Conservation (phyloP, 2,329 filamentous ascomycete genomes). For the Pseudogymnoascus sp. region DNA sequence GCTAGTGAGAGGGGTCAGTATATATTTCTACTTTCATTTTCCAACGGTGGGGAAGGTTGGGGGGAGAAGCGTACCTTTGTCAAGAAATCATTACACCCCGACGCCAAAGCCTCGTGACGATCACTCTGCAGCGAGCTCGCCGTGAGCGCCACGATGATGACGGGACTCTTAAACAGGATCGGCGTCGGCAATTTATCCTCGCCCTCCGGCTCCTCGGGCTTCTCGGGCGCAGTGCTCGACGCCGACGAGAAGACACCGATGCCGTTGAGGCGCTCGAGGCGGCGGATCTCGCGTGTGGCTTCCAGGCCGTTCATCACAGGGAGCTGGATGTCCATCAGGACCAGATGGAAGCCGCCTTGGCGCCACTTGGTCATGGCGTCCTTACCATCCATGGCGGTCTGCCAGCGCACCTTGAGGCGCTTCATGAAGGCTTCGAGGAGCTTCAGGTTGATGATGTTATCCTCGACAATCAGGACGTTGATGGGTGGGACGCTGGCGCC, state of each 20-base stretch:
- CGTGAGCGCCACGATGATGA: conserved; percentile 95
- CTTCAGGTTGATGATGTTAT: conserved; percentile 95
- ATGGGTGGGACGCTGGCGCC: conserved; percentile 77
- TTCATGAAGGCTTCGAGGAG: conserved; percentile 95
- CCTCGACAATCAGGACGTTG: conserved; percentile 94
- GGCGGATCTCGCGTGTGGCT: conserved; percentile 86
- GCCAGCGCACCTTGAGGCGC: conserved; percentile 88
- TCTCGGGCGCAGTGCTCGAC: conserved; percentile 40
- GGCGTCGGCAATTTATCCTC: conserved; percentile 62
- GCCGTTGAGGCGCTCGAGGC: conserved; percentile 80
- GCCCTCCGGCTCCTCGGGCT: conserved; percentile 39
- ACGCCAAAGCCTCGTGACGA: conserved; percentile 85
- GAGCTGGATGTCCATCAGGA: conserved; percentile 97
- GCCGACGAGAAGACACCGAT: conserved; percentile 84
- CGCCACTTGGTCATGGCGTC: conserved; percentile 94
- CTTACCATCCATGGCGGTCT: conserved; percentile 90
- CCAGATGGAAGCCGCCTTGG: conserved; percentile 84
- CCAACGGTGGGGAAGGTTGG: background rate
- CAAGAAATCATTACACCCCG: conserved; percentile 95
- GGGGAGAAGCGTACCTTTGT: conserved; percentile 63
- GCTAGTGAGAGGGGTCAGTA: conserved; percentile 41
- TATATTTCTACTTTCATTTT: background rate
- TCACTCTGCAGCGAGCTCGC: conserved; percentile 92
- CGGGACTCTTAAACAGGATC: conserved; percentile 82
- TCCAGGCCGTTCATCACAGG: conserved; percentile 94